Base-by-base conservation (phyloP, 2,329 filamentous ascomycete genomes). In the Ascochyta clinopodiicola region DNA sequence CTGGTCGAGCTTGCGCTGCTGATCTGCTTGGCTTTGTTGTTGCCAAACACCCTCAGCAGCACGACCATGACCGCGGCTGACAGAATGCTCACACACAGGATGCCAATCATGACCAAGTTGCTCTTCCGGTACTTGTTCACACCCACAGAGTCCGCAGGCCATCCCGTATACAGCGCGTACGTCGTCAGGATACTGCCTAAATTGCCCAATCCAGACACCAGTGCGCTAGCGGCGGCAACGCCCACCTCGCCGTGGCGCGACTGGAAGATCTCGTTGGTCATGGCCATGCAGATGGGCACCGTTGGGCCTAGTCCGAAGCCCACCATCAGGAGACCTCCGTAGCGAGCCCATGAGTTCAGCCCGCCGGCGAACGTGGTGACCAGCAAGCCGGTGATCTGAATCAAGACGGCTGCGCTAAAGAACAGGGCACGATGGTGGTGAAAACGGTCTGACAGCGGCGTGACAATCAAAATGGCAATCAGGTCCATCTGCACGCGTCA, bases 271-370 rank as follows among this genome's bases (percentile, higher is more conserved):
- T 96, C 90, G 60, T 87, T 91, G 29, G 90, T 92, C 92, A 92
- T 96, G 32, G 92, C 89, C 92, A 96, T 96, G 74, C 90, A 94
- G 69, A 94, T 94, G 10, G 92, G 92, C 1, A 96, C 92, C 0
- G 92, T 96, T 3, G 92, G 92, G 1, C 92, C 92, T 2, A 96
- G 86, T 0, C 92, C 92, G 68, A 96, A 96, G 4, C 92, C 92
- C 32, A 96, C 89, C 78, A 96, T 88, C 45, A 96, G 79, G n/a
- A 96, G 84, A 4, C 92, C 92, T 43, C 90, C 91, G 71, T 96
- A 96, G 37, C 92, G 86, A 2, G 90, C 88, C 91, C 92, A 96
- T 34, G 88, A 86, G 64, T 87, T 86, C 32, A 78, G 71, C 4
- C 82, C 78, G 3, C 84, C 83, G 5, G 89, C 88, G 72, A 93